These are phyloP conservation scores for Nyctanthes arbortristis DNA, from an alignment of 257 asterid genomes.

Conservation along the genomic window DNA sequence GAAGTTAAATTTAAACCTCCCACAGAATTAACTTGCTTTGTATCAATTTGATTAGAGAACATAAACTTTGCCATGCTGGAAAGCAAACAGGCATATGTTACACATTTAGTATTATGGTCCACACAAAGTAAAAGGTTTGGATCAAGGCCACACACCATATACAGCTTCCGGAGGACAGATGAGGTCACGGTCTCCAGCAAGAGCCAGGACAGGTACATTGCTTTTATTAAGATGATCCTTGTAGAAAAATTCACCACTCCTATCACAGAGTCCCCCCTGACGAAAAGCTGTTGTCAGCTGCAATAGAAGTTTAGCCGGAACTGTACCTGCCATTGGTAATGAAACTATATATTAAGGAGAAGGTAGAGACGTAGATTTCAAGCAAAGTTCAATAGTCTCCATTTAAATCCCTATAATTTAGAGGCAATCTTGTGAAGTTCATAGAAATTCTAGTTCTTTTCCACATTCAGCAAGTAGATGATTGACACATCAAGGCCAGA, in stretches of 20 bases:
- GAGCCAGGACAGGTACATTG: constrained; percentile 76
- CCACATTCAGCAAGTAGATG: not conserved
- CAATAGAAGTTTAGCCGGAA: constrained; percentile 80
- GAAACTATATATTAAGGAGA: constrained; percentile 15
- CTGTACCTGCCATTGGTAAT: constrained; percentile 57
- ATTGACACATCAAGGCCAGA: not conserved
- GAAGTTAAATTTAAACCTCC: constrained; percentile 2
- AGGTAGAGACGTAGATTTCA: constrained; percentile 3
- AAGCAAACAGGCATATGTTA: not conserved
- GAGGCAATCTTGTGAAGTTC: not conserved
- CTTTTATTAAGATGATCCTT: constrained; percentile 59
- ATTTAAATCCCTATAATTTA: not conserved
- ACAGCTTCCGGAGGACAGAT: constrained; percentile 98
- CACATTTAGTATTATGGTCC: not conserved
- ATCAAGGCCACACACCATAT: constrained; percentile 49
- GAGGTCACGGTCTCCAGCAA: constrained; percentile 92
- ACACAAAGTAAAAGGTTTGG: not conserved
- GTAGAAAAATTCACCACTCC: constrained; percentile 72
- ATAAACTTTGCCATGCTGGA: not conserved
- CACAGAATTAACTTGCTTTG: constrained; percentile 4
- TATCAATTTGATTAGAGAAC: constrained; percentile 4
- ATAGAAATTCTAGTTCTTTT: constrained; percentile 1
- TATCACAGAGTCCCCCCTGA: constrained; percentile 85
- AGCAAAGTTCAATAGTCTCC: not conserved
- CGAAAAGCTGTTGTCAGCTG: constrained; percentile 82